These are phyloP conservation scores for Phytopythium montanum DNA, from an alignment of 352 stramenopile genomes.

Conservation along the genomic window DNA sequence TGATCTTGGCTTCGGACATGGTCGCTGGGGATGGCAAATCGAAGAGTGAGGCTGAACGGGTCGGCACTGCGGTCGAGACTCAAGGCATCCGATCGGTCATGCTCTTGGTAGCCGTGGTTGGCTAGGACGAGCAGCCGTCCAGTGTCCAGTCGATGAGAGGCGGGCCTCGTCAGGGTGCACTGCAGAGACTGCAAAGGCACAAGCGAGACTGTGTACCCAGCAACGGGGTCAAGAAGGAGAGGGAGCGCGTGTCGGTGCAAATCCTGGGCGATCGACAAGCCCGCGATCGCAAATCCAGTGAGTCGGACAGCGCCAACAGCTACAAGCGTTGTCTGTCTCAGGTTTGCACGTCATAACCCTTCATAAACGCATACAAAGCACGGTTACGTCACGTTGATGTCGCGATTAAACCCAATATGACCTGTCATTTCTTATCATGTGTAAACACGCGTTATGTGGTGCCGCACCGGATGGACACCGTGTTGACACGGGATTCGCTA, in stretches of 20 bases:
- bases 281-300: not conserved
- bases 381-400: not conserved
- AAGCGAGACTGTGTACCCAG: not conserved
- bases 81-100: not conserved
- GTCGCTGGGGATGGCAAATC: not conserved
- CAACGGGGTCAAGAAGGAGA: no score
- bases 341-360: not conserved
- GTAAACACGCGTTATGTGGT: not conserved
- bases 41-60: not conserved
- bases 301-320: not conserved
- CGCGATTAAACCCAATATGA: not conserved
- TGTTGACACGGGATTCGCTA: not conserved
- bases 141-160: not conserved
- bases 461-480: not conserved
- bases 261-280: not conserved
- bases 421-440: not conserved
- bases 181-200: not conserved
- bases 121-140: not conserved
- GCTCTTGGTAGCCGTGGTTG: not conserved
- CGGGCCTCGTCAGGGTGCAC: not conserved
- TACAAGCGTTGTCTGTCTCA: not conserved
- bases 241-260: not conserved
- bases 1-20: conserved; percentile 19
- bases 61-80: no score
- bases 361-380: not conserved